Evolutionary conservation across 2,329 filamentous ascomycete species (phyloP).

Genomic region (Alternaria rosae): DNA sequence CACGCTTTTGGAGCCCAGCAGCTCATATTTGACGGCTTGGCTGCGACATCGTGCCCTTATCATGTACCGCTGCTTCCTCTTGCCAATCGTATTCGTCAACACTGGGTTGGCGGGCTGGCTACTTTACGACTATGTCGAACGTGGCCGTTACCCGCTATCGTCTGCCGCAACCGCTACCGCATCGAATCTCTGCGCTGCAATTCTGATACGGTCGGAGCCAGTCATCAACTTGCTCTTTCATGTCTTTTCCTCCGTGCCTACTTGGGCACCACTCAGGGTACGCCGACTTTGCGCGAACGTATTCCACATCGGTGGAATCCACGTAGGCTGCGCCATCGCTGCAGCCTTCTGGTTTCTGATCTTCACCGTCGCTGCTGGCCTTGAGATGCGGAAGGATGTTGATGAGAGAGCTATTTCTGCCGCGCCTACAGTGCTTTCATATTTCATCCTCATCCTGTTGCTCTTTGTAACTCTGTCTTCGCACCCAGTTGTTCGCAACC

Average conservation of each 20-base stretch:
- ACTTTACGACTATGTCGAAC: constrained; percentile 30
- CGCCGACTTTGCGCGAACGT: constrained; percentile 44
- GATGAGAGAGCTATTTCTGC: constrained; percentile 25
- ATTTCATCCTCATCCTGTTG: constrained; percentile 40
- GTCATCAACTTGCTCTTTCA: constrained; percentile 49
- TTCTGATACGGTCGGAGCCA: constrained; percentile 48
- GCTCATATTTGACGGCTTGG: constrained; percentile 40
- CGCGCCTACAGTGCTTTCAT: constrained; percentile 39
- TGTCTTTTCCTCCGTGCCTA: constrained; percentile 45
- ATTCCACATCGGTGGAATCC: constrained; percentile 50
- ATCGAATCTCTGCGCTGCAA: constrained; percentile 46
- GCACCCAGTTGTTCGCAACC: constrained; percentile 40
- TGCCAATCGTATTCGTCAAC: constrained; percentile 38
- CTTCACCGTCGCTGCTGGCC: constrained; percentile 50
- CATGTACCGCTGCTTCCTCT: constrained; percentile 42
- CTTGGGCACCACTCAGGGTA: constrained; percentile 38
- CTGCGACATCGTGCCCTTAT: constrained; percentile 44
- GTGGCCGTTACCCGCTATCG: constrained; percentile 30
- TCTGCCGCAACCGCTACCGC: constrained; percentile 48
- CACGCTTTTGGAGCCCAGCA: constrained; percentile 33
- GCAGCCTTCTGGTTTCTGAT: constrained; percentile 55
- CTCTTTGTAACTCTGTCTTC: constrained; percentile 40
- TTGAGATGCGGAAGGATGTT: constrained; percentile 38
- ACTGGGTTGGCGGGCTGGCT: constrained; percentile 37
- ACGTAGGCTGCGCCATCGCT: constrained; percentile 47